phyloP scores from a whole-genome alignment of 2,329 filamentous ascomycete species.

The Penicillium sp. region DNA sequence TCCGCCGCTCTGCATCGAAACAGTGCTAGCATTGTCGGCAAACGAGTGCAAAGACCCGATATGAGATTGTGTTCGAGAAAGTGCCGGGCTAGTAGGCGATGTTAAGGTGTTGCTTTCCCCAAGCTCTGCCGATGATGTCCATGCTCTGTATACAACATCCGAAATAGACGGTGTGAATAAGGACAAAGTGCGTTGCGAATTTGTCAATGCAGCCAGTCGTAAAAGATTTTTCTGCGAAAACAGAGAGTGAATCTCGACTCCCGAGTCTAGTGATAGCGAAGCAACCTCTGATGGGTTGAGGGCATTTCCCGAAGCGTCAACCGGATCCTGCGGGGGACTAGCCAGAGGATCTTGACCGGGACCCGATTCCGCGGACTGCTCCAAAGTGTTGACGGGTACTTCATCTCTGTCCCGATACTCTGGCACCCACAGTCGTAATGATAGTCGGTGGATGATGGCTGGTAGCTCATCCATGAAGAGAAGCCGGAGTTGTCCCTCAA shows the following conservation, averaged over 20 bases:
- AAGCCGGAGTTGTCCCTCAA: conserved; percentile 86
- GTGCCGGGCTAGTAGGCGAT: conserved; percentile 43
- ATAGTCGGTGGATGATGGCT: conserved; percentile 91
- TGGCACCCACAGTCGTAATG: conserved; percentile 81
- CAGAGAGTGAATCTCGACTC: conserved; percentile 76
- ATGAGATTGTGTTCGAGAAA: conserved; percentile 63
- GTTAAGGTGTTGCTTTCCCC: conserved; percentile 50
- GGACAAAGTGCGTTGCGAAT: conserved; percentile 86
- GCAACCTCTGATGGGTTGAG: conserved; percentile 72
- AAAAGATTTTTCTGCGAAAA: conserved; percentile 95
- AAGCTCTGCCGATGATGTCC: conserved; percentile 74
- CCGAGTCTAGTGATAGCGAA: conserved; percentile 71
- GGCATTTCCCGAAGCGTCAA: conserved; percentile 74
- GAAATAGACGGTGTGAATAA: conserved; percentile 87
- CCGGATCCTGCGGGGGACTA: conserved; percentile 74
- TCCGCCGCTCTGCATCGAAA: conserved; percentile 60
- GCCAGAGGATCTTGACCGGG: conserved; percentile 73
- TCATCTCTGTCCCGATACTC: conserved; percentile 68
- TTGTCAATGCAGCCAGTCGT: conserved; percentile 73
- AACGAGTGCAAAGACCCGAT: conserved; percentile 68
- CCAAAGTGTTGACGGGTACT: conserved; percentile 39
- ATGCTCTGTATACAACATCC: conserved; percentile 87
- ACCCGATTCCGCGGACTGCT: conserved; percentile 53
- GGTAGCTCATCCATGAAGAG: conserved; percentile 98
- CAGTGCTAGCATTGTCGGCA: conserved; percentile 66